Evolutionary conservation across 768 basidiomycete genomes (phyloP).

Genomic region (Russula abietina): DNA sequence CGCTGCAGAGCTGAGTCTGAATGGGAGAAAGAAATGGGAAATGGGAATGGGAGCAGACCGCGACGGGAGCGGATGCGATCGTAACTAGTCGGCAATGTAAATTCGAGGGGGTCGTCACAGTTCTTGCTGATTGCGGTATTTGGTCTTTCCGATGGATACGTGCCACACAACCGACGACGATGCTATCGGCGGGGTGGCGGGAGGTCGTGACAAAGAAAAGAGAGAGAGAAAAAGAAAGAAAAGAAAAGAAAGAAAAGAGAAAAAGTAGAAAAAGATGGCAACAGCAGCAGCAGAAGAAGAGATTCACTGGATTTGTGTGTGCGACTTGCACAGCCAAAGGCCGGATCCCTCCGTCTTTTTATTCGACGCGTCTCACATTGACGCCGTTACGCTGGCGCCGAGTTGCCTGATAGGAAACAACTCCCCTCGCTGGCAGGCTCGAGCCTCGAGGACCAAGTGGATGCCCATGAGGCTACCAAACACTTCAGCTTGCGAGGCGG

Average conservation of each 20-base stretch:
- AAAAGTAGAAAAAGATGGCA: neutral
- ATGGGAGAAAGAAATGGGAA: no score
- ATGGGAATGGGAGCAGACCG: neutral
- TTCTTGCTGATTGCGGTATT: neutral
- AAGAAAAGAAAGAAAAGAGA: neutral
- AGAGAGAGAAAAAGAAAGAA: neutral
- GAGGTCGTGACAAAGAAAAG: neutral
- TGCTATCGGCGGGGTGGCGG: neutral
- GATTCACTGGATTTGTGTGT: constrained; percentile 1
- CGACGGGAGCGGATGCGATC: constrained; percentile 21
- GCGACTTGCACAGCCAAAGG: constrained; percentile 8
- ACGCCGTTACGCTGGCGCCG: neutral
- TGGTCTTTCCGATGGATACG: neutral
- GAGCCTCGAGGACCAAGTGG: neutral
- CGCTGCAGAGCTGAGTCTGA: constrained; percentile 21
- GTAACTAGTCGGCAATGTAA: constrained; percentile 21
- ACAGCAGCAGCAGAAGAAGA: no score
- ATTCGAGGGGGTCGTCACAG: constrained; percentile 14
- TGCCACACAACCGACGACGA: no score
- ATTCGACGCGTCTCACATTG: neutral
- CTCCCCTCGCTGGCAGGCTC: neutral
- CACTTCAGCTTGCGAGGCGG: neutral
- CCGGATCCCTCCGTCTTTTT: constrained; percentile 17
- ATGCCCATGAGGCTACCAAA: constrained; percentile 20
- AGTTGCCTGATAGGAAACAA: neutral